These are phyloP conservation scores for Monosporozyma yasuniensis DNA, from an alignment of 805 yeast genomes.

Conservation along the genomic window DNA sequence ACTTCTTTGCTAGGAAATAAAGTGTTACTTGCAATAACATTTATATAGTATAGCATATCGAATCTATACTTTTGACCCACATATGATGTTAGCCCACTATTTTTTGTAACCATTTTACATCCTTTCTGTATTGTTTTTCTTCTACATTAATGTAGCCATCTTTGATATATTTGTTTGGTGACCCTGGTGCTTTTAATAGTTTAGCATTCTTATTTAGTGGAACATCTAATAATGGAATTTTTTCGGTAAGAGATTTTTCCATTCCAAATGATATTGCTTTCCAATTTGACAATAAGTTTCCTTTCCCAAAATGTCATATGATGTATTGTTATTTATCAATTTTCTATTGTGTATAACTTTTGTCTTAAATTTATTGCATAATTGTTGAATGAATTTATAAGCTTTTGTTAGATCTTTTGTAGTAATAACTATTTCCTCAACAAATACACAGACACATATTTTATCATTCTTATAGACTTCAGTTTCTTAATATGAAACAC, in stretches of 20 bases:
- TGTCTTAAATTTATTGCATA: no score
- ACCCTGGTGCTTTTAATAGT: conserved; percentile 6
- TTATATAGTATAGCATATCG: conserved; percentile 4
- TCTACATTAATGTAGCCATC: neutral
- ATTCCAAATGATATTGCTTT: conserved; percentile 9
- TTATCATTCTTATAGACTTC: no score
- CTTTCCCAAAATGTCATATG: no score
- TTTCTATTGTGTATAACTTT: no score
- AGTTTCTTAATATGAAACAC: no score
- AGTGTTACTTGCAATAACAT: neutral
- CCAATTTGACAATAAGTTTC: conserved; percentile 7
- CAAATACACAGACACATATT: no score
- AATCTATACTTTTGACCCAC: conserved; percentile 10
- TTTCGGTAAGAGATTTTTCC: conserved; percentile 6
- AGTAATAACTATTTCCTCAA: no score
- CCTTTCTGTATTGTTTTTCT: conserved; percentile 1
- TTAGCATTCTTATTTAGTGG: conserved; percentile 1
- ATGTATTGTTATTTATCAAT: no score
- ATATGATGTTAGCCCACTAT: conserved; percentile 11
- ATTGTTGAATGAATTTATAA: no score
- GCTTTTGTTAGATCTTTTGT: no score
- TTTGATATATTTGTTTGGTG: conserved; percentile 7
- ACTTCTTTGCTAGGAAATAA: no score
- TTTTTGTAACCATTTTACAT: conserved; percentile 8
- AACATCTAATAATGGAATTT: conserved; percentile 4